Evolutionary conservation across 164 flowering plant species (phyloP), one percentile per base, ranked within the genome.

Genomic region (Chimonanthus salicifolius): DNA sequence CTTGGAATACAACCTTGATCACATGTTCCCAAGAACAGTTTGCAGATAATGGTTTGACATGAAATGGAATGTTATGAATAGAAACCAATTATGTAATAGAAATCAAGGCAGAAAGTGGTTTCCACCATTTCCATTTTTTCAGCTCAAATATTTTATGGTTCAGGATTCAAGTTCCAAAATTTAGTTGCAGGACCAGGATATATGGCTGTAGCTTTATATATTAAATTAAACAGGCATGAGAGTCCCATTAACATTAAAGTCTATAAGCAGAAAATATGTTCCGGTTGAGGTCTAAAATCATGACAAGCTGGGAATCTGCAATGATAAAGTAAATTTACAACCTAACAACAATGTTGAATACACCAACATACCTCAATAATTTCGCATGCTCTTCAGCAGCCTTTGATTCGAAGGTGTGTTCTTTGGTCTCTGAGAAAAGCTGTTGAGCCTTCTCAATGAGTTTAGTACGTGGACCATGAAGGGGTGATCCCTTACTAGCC

Each of bases 381-480:
- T 89, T 94, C 65, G 97, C 92, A 87, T 94, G 99, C 82, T 94
- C 99, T 80, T 94, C 97, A 71, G 97, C 97, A 67, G 97, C 97
- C 81, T 92, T 94, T 49, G 97, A 83, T 84, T 94, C 99, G 76
- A 94, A 92, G 0, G 73, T 75, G 72, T 92, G 92, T 69, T 92
- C 99, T 79, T 89, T 94, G 43, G 97, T 89, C 71, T 92, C 95
- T 62, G 91, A 69, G 70, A 94, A 92, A 64, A 91, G 92, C 74
- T 72, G 75, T 0, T 86, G 95, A 69, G 97, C 87, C 82, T 95
- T 87, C 81, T 95, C 99, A 76, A 91, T 87, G 60, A 90, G 86
- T 78, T 91, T 95, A 68, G 88, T 86, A 72, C 98, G 99, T 74
- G 97, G 99, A 68, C 93, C 92, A 80, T 94, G 93, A 74, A 95